Evolutionary conservation across 2,329 filamentous ascomycete species (phyloP), one percentile per base, ranked within the genome.

Genomic region (Parascedosporium putredinis): DNA sequence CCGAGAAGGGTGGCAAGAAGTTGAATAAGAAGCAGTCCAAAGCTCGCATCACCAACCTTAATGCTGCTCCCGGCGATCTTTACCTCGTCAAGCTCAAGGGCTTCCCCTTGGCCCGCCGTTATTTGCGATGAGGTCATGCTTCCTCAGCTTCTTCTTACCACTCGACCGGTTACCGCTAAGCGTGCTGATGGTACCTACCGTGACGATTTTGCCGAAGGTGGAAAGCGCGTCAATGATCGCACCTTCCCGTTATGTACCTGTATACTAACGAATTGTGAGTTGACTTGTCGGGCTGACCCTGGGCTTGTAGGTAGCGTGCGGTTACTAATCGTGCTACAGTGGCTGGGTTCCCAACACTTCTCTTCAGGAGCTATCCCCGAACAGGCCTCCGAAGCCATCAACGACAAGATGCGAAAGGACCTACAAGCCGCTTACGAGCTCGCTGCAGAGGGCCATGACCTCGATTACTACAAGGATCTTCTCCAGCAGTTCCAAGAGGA

Each of bases 191-290:
- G 91, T 51, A 86, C 84, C 36, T 95, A 93, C 65, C 83, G 87
- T 49, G 87, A 89, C 52, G 86, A 91, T 55, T 96, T 87, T 62
- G 80, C 83, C 36, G 89, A 95, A 59, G 90, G 86, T 53, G 91
- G 87, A 59, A 93, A 93, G 72, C 86, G 89, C 56, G 82, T 79
- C 38, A 79, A 83, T 54, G 89, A 96, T 66, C 80, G 91, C 55
- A 89, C 86, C 25, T 97, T 89, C 64, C 91, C 4, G 83, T 97
- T 61, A 96, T 97, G 91, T 97, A 95, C 64, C 72, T 97, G 47
- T 75, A 81, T 55, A 95, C 90, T 33, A 96, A 97, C 61, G 91
- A 97, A 75, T 97, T 98, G 93, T 98, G 71, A 80, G 91, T 81
- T 9, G 9, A 36, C 22, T 18, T 42, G 14, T n/a, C n/a, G n/a